Percentiles rank a stretch among this genome's conserved stretches.
phyloP scores from a whole-genome alignment of 257 asterid genomes.

The Solanum etuberosum region DNA sequence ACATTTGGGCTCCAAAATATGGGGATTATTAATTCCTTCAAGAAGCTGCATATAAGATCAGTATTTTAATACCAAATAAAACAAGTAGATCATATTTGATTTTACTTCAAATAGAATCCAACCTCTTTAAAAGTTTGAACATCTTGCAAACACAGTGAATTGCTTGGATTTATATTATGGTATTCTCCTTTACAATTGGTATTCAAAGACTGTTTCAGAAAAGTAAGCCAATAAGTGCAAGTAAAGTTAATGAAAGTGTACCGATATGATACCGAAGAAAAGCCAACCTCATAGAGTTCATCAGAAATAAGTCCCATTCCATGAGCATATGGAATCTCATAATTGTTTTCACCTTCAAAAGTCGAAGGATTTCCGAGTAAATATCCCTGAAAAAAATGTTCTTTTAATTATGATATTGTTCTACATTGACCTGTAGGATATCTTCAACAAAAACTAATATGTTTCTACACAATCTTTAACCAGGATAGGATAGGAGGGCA shows the following conservation, averaged over 20 bases:
- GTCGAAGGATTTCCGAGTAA: constrained; percentile 15
- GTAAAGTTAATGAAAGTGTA: neutral
- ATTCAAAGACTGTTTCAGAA: constrained; percentile 6
- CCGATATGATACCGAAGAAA: neutral
- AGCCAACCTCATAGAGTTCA: constrained; percentile 6
- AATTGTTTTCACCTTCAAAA: neutral
- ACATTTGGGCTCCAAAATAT: constrained; percentile 11
- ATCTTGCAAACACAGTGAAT: neutral
- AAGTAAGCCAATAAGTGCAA: neutral
- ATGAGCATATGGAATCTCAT: neutral
- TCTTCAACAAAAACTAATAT: neutral
- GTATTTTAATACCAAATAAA: neutral
- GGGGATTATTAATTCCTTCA: neutral
- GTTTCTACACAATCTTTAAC: neutral
- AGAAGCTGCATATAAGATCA: constrained; percentile 3
- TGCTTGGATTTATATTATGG: neutral
- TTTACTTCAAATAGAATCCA: neutral
- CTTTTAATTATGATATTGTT: neutral
- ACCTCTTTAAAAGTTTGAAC: constrained; percentile 9
- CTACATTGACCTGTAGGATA: neutral
- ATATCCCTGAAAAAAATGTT: constrained; percentile 9
- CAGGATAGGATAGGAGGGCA: neutral
- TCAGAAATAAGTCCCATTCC: constrained; percentile 13
- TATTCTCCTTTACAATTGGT: constrained; percentile 10
- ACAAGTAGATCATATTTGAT: neutral